These are phyloP conservation scores for Phytophthora colocasiae DNA, from an alignment of 352 stramenopile species.

Conservation along the genomic window DNA sequence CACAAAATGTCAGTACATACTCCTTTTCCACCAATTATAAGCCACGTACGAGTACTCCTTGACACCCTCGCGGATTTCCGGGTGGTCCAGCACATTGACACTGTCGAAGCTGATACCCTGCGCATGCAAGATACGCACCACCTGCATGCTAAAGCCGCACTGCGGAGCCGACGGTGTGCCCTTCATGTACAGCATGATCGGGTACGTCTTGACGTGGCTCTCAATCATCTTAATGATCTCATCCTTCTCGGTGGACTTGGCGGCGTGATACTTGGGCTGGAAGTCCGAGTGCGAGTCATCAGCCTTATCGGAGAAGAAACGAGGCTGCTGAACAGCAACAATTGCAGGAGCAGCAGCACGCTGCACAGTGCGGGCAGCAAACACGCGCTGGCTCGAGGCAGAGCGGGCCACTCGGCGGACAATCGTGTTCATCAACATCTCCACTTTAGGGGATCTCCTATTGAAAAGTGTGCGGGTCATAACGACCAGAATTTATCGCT, in stretches of 20 bases:
- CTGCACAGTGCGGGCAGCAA: slow-evolving; percentile 6
- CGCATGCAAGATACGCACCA: slow-evolving; percentile 95
- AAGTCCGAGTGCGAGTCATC: slow-evolving; percentile 91
- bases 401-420: slow-evolving; percentile 45
- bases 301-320: slow-evolving; percentile 54
- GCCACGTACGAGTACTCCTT: slow-evolving; percentile 97
- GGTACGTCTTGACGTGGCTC: slow-evolving; percentile 91
- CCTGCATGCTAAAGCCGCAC: slow-evolving; percentile 98
- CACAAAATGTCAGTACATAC: slow-evolving; percentile 5
- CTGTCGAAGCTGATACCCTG: slow-evolving; percentile 96
- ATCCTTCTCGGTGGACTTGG: slow-evolving; percentile 86
- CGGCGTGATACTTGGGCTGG: slow-evolving; percentile 86
- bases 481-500: not conserved
- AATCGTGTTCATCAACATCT: slow-evolving; percentile 43
- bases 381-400: slow-evolving; percentile 30
- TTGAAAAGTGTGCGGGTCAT: slow-evolving; percentile 6
- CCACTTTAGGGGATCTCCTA: slow-evolving; percentile 10
- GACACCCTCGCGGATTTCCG: slow-evolving; percentile 97
- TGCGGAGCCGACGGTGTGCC: slow-evolving; percentile 96
- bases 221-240: slow-evolving; percentile 93
- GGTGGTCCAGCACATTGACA: slow-evolving; percentile 99
- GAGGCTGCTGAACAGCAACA: slow-evolving; percentile 7
- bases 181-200: slow-evolving; percentile 99
- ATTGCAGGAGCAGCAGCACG: slow-evolving; percentile 1
- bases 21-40: not conserved